Conservation (phyloP, 148 eudicot genomes). For the Chenopodium suecicum region DNA sequence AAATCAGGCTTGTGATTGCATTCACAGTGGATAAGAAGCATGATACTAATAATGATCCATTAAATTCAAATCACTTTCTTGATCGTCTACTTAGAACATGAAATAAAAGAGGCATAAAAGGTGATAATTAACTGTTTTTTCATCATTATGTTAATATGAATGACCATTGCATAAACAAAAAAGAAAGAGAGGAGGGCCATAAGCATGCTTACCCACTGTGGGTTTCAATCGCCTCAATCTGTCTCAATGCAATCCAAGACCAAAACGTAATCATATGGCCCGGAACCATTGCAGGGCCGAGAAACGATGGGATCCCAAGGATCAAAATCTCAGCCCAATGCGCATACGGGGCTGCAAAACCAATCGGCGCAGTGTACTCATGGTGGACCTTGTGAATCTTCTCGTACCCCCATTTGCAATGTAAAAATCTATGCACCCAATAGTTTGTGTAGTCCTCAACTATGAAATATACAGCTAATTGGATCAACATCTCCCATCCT, state of each 20-base stretch:
- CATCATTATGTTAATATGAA: conserved; percentile 33
- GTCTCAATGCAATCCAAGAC: conserved; percentile 93
- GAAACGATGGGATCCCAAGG: conserved; percentile 85
- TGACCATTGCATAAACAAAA: conserved; percentile 17
- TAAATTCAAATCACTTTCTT: conserved; percentile 27
- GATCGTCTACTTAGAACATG: conserved; percentile 24
- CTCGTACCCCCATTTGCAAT: conserved; percentile 87
- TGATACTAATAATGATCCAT: conserved; percentile 21
- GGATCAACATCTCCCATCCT: conserved; percentile 58
- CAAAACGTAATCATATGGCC: conserved; percentile 95
- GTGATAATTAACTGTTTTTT: conserved; percentile 18
- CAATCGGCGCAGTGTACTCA: conserved; percentile 86
- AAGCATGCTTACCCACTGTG: conserved; percentile 91
- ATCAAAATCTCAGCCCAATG: conserved; percentile 94
- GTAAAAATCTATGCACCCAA: conserved; percentile 86
- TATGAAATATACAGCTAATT: conserved; percentile 66
- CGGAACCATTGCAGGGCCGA: conserved; percentile 85
- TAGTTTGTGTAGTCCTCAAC: conserved; percentile 87
- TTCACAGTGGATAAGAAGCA: conserved; percentile 22
- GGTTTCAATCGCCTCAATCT: conserved; percentile 94
- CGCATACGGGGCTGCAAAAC: conserved; percentile 84
- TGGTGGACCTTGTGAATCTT: conserved; percentile 92
- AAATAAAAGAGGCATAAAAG: conserved; percentile 3
- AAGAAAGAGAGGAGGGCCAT: conserved; percentile 20
- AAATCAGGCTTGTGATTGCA: conserved; percentile 27